Conservation (phyloP, 495 filamentous ascomycete species). For the Melanomma pulvis-pyrius region DNA sequence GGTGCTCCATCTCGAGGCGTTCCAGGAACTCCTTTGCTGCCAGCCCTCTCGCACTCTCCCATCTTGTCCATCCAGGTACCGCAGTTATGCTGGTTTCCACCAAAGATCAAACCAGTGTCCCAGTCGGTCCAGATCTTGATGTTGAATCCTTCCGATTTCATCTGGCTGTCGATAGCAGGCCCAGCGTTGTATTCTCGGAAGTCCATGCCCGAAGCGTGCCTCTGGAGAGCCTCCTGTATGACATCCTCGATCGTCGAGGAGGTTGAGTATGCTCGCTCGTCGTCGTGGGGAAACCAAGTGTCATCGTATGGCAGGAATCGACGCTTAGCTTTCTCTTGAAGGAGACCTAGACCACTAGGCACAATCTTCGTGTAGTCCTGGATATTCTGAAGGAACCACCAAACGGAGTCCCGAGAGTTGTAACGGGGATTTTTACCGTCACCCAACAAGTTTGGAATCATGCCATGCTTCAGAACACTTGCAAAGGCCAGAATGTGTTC, state of each 20-base stretch:
- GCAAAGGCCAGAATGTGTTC: conserved; percentile 96
- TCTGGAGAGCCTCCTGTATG: conserved; percentile 88
- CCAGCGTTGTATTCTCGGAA: conserved; percentile 97
- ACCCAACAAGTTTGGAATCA: conserved; percentile 94
- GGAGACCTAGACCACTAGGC: conserved; percentile 72
- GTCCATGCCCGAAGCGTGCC: conserved; percentile 84
- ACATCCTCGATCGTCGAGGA: conserved; percentile 81
- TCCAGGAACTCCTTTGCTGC: conserved; percentile 91
- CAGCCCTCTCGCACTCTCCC: conserved; percentile 92
- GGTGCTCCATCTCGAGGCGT: conserved; percentile 95
- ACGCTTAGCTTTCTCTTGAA: conserved; percentile 76
- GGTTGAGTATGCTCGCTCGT: conserved; percentile 81
- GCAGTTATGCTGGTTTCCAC: conserved; percentile 91
- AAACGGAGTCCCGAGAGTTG: conserved; percentile 93
- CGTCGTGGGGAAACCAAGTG: conserved; percentile 80
- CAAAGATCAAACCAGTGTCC: conserved; percentile 89
- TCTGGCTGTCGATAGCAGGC: conserved; percentile 81
- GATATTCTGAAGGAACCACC: conserved; percentile 94
- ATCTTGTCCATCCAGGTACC: conserved; percentile 99
- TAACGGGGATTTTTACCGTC: conserved; percentile 89
- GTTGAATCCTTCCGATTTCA: conserved; percentile 89
- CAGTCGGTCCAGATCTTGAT: conserved; percentile 90
- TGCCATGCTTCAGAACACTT: conserved; percentile 95
- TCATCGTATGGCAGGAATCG: conserved; percentile 97
- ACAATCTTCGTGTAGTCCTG: conserved; percentile 89